Base-by-base conservation (phyloP, 148 eudicot genomes). In the Suaeda aralocaspica region DNA sequence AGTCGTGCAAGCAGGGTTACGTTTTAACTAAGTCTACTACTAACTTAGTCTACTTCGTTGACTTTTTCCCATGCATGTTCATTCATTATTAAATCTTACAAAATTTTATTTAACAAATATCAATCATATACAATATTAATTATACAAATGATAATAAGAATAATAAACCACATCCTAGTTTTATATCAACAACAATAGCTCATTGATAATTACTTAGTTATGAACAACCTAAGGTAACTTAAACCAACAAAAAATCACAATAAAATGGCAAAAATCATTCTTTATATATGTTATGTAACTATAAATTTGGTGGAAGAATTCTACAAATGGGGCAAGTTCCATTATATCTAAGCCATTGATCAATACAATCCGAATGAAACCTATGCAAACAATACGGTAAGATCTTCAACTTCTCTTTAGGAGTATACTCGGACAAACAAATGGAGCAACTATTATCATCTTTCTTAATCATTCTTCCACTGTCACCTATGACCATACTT, bases 271-370 rank as follows among this genome's bases (percentile, higher is more conserved):
- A n/a, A n/a, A n/a, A n/a, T n/a, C n/a, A n/a, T n/a, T n/a, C n/a
- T n/a, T n/a, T 36, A 36, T 36, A 36, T 36, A 36, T 36, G 8
- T 36, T 3, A 1, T 29, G 50, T 26, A 29, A 68, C 36, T 13
- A 69, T 18, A 22, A 29, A 76, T 45, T 14, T 1, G 72, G 76
- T 24, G 76, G 76, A 28, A 69, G 48, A 67, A 67, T 44, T 67
- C 80, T 77, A 30, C 80, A 77, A 67, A 77, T 77, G 1, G 80
- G 80, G 48, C 80, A 77, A 67, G 72, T 51, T 16, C 72, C 59
- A 34, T 77, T 77, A 16, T 68, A 66, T 24, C 31, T 55, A 62
- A 77, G 76, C 80, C 80, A 77, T 59, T 60, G 72, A 72, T 77
- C 80, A 61, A 77, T 45, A 67, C 80, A 77, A 44, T 72, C 55